phyloP scores from a whole-genome alignment of 306 rosid genomes.

The Gastrolobium villosum region DNA sequence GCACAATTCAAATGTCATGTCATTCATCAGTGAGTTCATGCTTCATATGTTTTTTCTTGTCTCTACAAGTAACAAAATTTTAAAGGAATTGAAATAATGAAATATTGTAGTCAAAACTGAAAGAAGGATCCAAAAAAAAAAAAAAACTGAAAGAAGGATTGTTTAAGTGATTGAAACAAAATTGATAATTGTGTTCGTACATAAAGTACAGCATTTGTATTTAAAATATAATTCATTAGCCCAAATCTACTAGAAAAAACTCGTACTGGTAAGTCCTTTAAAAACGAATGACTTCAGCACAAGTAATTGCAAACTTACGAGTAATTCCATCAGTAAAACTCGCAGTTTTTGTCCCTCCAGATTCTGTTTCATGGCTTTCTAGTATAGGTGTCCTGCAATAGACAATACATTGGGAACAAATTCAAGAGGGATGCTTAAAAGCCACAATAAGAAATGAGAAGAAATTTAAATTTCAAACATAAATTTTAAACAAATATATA shows the following conservation, averaged over 20 bases:
- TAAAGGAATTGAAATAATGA: background rate
- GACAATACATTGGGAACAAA: constrained; percentile 43
- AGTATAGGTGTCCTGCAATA: constrained; percentile 66
- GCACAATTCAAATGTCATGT: background rate
- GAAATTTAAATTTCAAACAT: constrained; percentile 23
- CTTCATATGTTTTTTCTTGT: background rate
- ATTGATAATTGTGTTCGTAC: background rate
- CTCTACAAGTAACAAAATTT: background rate
- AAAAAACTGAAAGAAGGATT: background rate
- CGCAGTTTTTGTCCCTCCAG: constrained; percentile 59
- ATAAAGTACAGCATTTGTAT: constrained; percentile 16
- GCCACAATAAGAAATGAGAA: constrained; percentile 20
- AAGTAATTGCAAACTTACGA: constrained; percentile 56
- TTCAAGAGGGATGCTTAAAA: constrained; percentile 19
- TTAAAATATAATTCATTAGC: constrained; percentile 31
- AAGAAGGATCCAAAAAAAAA: too few species aligned
- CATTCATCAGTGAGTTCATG: background rate
- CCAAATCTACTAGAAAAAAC: constrained; percentile 34
- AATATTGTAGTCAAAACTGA: background rate
- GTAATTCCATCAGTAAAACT: constrained; percentile 50
- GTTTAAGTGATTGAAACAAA: background rate
- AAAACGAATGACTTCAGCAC: constrained; percentile 40
- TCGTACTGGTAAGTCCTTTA: constrained; percentile 29
- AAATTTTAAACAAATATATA: background rate
- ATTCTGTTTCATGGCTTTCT: constrained; percentile 60